Base-by-base conservation (phyloP, 2,329 filamentous ascomycete genomes). In the Arthrobotrys musiformis region DNA sequence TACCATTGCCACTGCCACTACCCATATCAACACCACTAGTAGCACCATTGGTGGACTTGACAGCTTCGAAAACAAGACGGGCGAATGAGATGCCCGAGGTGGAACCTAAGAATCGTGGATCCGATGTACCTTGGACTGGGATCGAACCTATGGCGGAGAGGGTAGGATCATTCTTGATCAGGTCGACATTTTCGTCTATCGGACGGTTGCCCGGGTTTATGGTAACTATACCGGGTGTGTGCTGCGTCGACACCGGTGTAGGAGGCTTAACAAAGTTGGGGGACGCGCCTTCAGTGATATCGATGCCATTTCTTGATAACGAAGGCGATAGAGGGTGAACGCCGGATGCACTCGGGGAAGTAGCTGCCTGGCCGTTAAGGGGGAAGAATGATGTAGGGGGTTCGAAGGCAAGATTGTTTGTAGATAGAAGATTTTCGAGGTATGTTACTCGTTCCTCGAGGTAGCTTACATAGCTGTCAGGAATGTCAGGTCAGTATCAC, bases 31-130 rank as follows among this genome's bases (percentile, higher is more conserved):
- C 69, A 35, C 78, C 52, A 17, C 54, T 40, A 30, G 17, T 42
- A n/a, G 64, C 68, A 30, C 78, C 80, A 40, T 75, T 75, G 33
- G 73, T 90, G 56, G 89, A 89, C 81, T 97, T 95, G 54, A 98
- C 93, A 0, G 94, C 94, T 8, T 94, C 93, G 82, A 97, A 95
- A 9, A 98, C 94, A 11, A 98, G 93, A 70, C 93, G 89, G 4
- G 94, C 94, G 85, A 98, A 98, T 0, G 94, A 97, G 61, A 98
- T 95, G 15, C 94, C 94, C 1, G 93, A 94, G 0, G 93, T 91
- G 0, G 93, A 93, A 15, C 93, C 93, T 15, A 96, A 86, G 81
- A 93, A 93, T 78, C 93, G 89, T 1, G 92, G 90, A 83, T 95
- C 93, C 2, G 92, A 78, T 54, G 73, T 78, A 4, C 66, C 73